Evolutionary conservation across 73 alveolate species (phyloP).

Genomic region (Uronychia setigera): DNA sequence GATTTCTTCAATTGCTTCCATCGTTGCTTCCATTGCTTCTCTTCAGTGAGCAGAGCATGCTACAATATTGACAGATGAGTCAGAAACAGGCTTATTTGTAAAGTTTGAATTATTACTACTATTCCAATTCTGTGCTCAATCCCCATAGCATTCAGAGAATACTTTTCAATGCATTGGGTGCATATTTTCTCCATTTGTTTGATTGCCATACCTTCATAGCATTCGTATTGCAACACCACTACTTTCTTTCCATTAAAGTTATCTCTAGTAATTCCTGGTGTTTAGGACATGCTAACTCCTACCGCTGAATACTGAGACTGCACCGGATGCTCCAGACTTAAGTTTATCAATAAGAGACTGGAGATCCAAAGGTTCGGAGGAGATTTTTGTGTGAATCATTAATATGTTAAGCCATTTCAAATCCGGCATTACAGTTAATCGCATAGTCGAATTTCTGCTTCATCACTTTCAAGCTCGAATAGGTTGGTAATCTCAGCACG

Average conservation of each 20-base stretch:
- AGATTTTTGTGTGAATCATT: no score
- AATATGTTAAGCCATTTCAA: conserved; percentile 64
- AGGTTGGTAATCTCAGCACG: conserved; percentile 68
- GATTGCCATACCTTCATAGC: conserved; percentile 40
- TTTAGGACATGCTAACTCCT: no score
- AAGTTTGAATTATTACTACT: conserved; percentile 14
- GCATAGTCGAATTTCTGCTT: conserved; percentile 68
- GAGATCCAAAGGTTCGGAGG: no score
- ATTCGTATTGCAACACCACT: conserved; percentile 25
- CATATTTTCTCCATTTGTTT: conserved; percentile 30
- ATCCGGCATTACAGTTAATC: conserved; percentile 68
- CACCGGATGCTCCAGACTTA: no score
- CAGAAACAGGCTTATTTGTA: conserved; percentile 24
- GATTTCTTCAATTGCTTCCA: no score
- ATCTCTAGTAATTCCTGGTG: conserved; percentile 47
- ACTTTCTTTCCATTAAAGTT: conserved; percentile 38
- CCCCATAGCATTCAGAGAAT: conserved; percentile 8
- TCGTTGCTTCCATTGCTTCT: no score
- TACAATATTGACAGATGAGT: no score
- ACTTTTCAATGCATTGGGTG: conserved; percentile 10
- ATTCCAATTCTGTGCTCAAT: conserved; percentile 36
- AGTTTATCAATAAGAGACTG: no score
- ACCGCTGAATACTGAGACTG: no score
- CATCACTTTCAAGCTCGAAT: conserved; percentile 51
- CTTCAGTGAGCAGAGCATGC: no score